Percentiles rank a stretch among this genome's conserved stretches.
Conservation (phyloP, 495 filamentous ascomycete genomes). For the Xylaria intraflava region DNA sequence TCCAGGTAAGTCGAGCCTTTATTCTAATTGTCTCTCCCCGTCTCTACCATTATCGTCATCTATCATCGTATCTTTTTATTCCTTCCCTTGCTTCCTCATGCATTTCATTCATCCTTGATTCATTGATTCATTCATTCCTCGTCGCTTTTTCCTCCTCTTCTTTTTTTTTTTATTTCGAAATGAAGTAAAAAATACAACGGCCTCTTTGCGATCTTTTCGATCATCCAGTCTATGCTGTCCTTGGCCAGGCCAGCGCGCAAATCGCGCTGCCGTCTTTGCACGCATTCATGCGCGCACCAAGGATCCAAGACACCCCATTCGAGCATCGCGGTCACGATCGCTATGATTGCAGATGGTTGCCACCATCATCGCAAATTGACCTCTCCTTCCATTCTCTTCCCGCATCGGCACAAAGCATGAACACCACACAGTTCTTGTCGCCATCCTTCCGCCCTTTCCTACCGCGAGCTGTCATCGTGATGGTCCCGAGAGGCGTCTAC, state of each 20-base stretch:
- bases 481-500: background rate
- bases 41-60: slow-evolving; percentile 15
- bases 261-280: background rate
- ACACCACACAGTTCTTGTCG: background rate
- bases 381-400: slow-evolving; percentile 4
- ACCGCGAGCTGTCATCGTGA: background rate
- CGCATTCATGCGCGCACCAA: background rate
- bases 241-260: background rate
- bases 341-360: slow-evolving; percentile 14
- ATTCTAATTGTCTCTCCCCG: background rate
- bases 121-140: background rate
- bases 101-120: background rate
- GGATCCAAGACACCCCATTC: slow-evolving; percentile 5
- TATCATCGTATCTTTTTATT: background rate
- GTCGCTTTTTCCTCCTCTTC: background rate
- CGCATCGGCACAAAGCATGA: background rate
- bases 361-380: slow-evolving; percentile 11
- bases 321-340: slow-evolving; percentile 11
- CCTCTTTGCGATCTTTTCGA: background rate
- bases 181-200: background rate
- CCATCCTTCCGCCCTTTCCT: background rate
- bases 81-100: background rate
- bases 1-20: slow-evolving; percentile 38
- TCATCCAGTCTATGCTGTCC: slow-evolving; percentile 4
- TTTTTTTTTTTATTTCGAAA: background rate